Conservation (phyloP, 2,329 filamentous ascomycete genomes). For the Aspergillus fumigatiaffinis region DNA sequence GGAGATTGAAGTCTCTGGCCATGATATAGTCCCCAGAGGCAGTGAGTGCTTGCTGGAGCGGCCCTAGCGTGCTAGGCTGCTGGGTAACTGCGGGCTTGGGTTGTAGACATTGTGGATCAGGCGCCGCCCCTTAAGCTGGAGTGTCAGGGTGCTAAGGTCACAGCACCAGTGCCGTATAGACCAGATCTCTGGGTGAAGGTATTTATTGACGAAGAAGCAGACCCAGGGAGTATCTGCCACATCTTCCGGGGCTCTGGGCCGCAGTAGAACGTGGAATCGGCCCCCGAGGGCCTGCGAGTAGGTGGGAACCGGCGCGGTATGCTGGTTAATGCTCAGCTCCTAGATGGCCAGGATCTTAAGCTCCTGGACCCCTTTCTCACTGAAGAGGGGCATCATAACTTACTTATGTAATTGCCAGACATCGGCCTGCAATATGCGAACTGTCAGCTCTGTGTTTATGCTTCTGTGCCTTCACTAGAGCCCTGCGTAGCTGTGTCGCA, state of each 20-base stretch:
- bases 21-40: not conserved
- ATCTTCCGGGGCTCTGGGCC: not conserved
- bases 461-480: not conserved
- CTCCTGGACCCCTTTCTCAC: constrained; percentile 2
- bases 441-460: not conserved
- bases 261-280: constrained; percentile 1
- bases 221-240: constrained; percentile 9
- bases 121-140: not conserved
- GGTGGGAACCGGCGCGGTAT: not conserved
- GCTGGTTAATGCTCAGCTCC: constrained; percentile 1
- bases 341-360: constrained; percentile 8
- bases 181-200: constrained; percentile 14
- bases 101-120: constrained; percentile 20
- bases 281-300: constrained; percentile 3
- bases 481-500: not conserved
- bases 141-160: constrained; percentile 15
- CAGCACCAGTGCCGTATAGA: constrained; percentile 12
- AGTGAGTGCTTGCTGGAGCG: not conserved
- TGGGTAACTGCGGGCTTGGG: constrained; percentile 1
- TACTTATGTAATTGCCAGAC: constrained; percentile 1
- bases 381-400: constrained; percentile 6
- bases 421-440: not conserved
- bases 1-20: constrained; percentile 8
- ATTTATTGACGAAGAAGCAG: constrained; percentile 26
- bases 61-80: not conserved